Evolutionary conservation across 495 filamentous ascomycete genomes (phyloP), one percentile per base, ranked within the genome.

Genomic region (Xylaria nigripes): DNA sequence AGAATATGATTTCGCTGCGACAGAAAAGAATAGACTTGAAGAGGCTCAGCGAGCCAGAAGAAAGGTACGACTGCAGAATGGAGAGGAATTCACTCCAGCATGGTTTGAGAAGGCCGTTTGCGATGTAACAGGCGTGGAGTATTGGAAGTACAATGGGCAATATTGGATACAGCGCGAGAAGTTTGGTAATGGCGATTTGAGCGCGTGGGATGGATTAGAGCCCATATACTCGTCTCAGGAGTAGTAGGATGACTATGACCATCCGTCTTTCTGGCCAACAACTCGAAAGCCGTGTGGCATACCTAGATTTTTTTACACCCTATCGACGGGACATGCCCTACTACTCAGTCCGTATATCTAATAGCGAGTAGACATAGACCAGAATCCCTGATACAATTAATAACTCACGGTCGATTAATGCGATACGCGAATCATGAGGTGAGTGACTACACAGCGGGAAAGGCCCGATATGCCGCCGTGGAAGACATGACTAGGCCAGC

Each of bases 21-120:
- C 76, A 19, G 93, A 98, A 76, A 98, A 98, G 78, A 92, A 94
- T 62, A 79, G 94, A 9, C 80, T 98, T 0, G 93, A 98, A 71
- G 90, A 97, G 76, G 93, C 85, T 59, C 93, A 98, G 76, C 74
- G 93, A 51, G 85, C 84, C 34, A 84, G 81, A 66, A 71, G 92
- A 48, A 70, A 87, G 57, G 78, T 79, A 57, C 72, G 90, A 21
- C 91, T 97, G 65, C 74, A 72, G 19, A 78, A 66, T 4, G 93
- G 93, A 1, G 86, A 91, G 60, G 82, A 91, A 50, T 95, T 91
- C 66, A 67, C 73, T 18, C 90, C 94, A 6, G 80, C 85, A 25
- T 98, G 92, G 90, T 98, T 98, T 63, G 70, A 60, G 53, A 89
- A 84, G 70, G 74, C 71, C 12, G 76, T 67, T 59, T 89, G 86